Percentiles rank a stretch among this genome's conserved stretches.
Evolutionary conservation across 2,329 filamentous ascomycete species (phyloP).

Genomic region (Pseudocercospora crystallina): DNA sequence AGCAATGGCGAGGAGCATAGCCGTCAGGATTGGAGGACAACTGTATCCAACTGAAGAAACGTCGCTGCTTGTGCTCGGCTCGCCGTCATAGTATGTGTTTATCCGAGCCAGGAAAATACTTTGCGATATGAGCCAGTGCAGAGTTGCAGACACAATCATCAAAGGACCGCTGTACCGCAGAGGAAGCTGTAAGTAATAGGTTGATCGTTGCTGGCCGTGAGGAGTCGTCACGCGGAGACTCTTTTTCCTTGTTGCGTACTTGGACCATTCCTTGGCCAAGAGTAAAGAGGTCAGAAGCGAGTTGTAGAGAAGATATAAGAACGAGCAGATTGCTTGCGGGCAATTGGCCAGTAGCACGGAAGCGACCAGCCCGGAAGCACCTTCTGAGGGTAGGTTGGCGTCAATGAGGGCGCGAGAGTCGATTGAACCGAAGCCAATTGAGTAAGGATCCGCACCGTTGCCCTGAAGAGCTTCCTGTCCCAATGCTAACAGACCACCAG

Average conservation of each 20-base stretch:
- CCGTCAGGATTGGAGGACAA: slow-evolving; percentile 12
- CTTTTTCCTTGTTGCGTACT: slow-evolving; percentile 36
- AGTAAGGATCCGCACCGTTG: slow-evolving; percentile 2
- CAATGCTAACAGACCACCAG: neutral
- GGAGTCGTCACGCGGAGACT: slow-evolving; percentile 38
- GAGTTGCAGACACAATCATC: slow-evolving; percentile 30
- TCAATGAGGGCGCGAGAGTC: slow-evolving; percentile 16
- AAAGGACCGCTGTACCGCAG: slow-evolving; percentile 42
- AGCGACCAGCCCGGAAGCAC: slow-evolving; percentile 12
- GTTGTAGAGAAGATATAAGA: slow-evolving; percentile 50
- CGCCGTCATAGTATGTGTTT: slow-evolving; percentile 17
- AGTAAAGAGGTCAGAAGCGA: slow-evolving; percentile 49
- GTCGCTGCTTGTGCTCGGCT: neutral
- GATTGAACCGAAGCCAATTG: slow-evolving; percentile 12
- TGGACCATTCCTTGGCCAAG: slow-evolving; percentile 48
- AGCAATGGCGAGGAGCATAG: slow-evolving; percentile 11
- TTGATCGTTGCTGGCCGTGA: slow-evolving; percentile 38
- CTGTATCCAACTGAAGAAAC: slow-evolving; percentile 13
- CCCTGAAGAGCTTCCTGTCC: neutral
- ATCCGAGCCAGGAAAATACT: slow-evolving; percentile 44
- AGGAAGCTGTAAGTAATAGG: slow-evolving; percentile 44
- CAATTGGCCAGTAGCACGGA: slow-evolving; percentile 45
- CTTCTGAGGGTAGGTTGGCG: slow-evolving; percentile 3
- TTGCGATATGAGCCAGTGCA: slow-evolving; percentile 50
- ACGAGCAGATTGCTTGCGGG: slow-evolving; percentile 49